Evolutionary conservation across 2,329 filamentous ascomycete species (phyloP).

Genomic region (Tolypocladium pustulatum): DNA sequence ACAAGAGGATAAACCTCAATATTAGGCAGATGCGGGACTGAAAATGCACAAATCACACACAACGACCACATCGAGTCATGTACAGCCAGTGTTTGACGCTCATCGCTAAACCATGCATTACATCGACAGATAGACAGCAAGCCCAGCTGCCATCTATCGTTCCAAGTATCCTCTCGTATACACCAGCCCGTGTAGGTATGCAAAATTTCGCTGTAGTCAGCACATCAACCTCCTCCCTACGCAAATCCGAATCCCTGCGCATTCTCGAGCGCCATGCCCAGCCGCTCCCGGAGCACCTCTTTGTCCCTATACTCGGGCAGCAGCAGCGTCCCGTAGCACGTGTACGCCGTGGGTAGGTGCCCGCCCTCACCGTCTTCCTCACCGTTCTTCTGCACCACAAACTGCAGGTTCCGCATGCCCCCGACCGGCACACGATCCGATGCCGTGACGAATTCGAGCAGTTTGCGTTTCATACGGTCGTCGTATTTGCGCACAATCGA

Average conservation of each 20-base stretch:
- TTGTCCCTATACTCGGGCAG: slow-evolving; percentile 71
- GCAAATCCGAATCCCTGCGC: slow-evolving; percentile 82
- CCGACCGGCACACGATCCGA: slow-evolving; percentile 84
- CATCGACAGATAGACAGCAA: not conserved
- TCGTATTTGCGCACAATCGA: slow-evolving; percentile 58
- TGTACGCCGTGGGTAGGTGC: slow-evolving; percentile 75
- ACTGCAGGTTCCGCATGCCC: slow-evolving; percentile 71
- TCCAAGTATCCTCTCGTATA: not conserved
- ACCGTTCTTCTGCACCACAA: slow-evolving; percentile 71
- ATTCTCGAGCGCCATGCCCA: slow-evolving; percentile 81
- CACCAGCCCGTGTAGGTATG: not conserved
- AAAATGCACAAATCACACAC: not conserved
- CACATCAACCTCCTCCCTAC: slow-evolving; percentile 20
- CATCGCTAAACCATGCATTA: not conserved
- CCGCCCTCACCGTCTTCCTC: slow-evolving; percentile 42
- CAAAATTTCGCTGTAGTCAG: not conserved
- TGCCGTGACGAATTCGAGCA: slow-evolving; percentile 92
- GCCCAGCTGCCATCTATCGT: not conserved
- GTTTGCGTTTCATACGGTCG: slow-evolving; percentile 57
- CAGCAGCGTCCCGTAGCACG: slow-evolving; percentile 83
- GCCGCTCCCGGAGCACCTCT: slow-evolving; percentile 60
- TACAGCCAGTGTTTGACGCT: not conserved
- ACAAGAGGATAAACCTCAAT: slow-evolving; percentile 85
- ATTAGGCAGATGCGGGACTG: slow-evolving; percentile 73
- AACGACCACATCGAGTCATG: not conserved